Conservation (phyloP, 176 grass and related monocot genomes). For the Rhynchospora tenuis region DNA sequence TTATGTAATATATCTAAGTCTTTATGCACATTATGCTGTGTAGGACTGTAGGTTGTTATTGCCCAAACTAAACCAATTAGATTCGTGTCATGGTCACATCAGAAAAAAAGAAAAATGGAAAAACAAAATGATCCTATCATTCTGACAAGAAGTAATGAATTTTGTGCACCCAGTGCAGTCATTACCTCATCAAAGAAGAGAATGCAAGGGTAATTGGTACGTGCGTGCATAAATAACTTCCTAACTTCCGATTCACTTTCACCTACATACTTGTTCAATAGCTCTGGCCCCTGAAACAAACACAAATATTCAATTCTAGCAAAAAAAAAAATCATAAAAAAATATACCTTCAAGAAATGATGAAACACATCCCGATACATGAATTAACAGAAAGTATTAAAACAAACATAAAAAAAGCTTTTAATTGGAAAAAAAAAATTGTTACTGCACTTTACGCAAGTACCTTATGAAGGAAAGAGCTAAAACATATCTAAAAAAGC, state of each 20-base stretch:
- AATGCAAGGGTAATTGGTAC: constrained; percentile 78
- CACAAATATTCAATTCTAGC: background rate
- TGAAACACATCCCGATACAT: background rate
- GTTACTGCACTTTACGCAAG: background rate
- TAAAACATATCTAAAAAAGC: background rate
- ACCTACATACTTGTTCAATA: constrained; percentile 98
- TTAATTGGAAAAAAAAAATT: background rate
- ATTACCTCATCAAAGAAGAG: constrained; percentile 94
- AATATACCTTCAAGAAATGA: background rate
- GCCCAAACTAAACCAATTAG: background rate
- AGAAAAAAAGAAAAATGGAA: background rate
- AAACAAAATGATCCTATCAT: background rate
- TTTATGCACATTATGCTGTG: background rate
- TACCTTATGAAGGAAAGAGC: background rate
- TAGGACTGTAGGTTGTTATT: background rate
- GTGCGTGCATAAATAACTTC: constrained; percentile 82
- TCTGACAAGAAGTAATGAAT: too few relatives aligned
- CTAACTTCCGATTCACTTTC: constrained; percentile 91
- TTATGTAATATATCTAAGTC: background rate
- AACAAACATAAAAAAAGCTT: background rate
- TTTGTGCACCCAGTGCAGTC: background rate
- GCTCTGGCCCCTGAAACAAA: constrained; percentile 67
- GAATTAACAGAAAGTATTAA: background rate
- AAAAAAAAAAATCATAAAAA: background rate
- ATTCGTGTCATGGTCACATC: background rate